Conservation (phyloP, 306 rosid genomes). For the Begonia peltatifolia region DNA sequence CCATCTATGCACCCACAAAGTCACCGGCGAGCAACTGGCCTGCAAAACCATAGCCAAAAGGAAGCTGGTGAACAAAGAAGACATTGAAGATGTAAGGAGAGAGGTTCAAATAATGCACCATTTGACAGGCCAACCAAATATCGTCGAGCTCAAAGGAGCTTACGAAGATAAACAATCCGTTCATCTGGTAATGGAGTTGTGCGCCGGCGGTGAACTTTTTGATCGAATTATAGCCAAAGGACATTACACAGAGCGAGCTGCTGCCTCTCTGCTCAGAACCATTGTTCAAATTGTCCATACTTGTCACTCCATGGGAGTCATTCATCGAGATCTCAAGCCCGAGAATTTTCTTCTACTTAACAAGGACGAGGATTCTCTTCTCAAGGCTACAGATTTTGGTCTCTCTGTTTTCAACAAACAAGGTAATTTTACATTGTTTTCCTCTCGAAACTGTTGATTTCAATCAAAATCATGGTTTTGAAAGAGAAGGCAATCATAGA, state of each 20-base stretch:
- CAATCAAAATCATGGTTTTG: neutral
- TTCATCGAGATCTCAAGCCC: slow-evolving; percentile 96
- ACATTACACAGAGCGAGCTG: slow-evolving; percentile 89
- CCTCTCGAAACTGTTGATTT: neutral
- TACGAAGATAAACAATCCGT: slow-evolving; percentile 84
- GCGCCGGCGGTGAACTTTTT: slow-evolving; percentile 91
- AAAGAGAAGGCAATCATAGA: neutral
- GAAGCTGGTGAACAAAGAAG: slow-evolving; percentile 67
- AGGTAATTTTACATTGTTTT: slow-evolving; percentile 25
- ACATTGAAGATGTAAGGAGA: slow-evolving; percentile 75
- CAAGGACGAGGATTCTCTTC: slow-evolving; percentile 74
- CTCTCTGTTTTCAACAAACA: slow-evolving; percentile 84
- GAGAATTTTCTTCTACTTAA: slow-evolving; percentile 80
- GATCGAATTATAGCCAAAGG: slow-evolving; percentile 91
- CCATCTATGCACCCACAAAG: slow-evolving; percentile 60
- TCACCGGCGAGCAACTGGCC: slow-evolving; percentile 59
- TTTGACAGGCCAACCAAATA: slow-evolving; percentile 62
- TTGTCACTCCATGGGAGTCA: slow-evolving; percentile 93
- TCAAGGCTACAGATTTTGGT: slow-evolving; percentile 95
- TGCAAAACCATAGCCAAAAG: slow-evolving; percentile 94
- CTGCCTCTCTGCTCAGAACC: slow-evolving; percentile 65
- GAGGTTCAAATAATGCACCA: slow-evolving; percentile 99
- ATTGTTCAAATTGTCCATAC: slow-evolving; percentile 87
- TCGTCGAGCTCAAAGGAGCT: slow-evolving; percentile 85
- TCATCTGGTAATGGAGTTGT: slow-evolving; percentile 85